phyloP scores from a whole-genome alignment of 805 yeast species.

The Candida easanensis region DNA sequence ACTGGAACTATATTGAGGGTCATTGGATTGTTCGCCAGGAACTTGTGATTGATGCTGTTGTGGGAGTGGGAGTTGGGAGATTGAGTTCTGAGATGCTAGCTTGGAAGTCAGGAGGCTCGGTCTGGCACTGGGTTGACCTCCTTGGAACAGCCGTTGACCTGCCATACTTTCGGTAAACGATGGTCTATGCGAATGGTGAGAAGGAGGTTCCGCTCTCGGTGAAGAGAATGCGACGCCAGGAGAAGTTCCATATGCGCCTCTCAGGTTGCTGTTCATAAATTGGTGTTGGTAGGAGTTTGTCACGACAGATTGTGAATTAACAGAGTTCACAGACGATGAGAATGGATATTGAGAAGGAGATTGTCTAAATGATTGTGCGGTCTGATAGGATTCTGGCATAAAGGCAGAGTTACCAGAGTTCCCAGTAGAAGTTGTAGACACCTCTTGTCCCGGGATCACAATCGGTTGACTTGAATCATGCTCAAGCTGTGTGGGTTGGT shows the following conservation, averaged over 20 bases:
- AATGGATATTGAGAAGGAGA: constrained; percentile 23
- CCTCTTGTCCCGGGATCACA: constrained; percentile 30
- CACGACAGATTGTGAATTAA: constrained; percentile 18
- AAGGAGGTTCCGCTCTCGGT: constrained; percentile 28
- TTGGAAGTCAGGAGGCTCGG: constrained; percentile 32
- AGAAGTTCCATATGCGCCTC: constrained; percentile 21
- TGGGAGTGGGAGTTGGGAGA: constrained; percentile 11
- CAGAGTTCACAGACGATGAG: constrained; percentile 26
- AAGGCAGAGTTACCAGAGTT: constrained; percentile 7
- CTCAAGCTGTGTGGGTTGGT: constrained; percentile 13
- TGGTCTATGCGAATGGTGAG: constrained; percentile 10
- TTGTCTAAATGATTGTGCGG: constrained; percentile 25
- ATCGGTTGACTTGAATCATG: constrained; percentile 28
- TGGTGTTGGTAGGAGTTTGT: constrained; percentile 20
- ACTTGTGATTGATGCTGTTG: constrained; percentile 5
- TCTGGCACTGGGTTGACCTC: constrained; percentile 13
- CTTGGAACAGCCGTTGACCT: constrained; percentile 9
- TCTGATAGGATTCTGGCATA: constrained; percentile 27
- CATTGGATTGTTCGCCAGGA: not conserved
- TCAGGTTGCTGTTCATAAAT: constrained; percentile 21
- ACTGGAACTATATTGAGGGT: not conserved
- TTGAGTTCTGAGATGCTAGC: constrained; percentile 26
- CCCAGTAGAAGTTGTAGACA: constrained; percentile 9
- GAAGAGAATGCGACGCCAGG: constrained; percentile 23
- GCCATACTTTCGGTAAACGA: constrained; percentile 16